Conservation (phyloP, 192 early-diverging fungal species). For the Coemansia sp. region DNA sequence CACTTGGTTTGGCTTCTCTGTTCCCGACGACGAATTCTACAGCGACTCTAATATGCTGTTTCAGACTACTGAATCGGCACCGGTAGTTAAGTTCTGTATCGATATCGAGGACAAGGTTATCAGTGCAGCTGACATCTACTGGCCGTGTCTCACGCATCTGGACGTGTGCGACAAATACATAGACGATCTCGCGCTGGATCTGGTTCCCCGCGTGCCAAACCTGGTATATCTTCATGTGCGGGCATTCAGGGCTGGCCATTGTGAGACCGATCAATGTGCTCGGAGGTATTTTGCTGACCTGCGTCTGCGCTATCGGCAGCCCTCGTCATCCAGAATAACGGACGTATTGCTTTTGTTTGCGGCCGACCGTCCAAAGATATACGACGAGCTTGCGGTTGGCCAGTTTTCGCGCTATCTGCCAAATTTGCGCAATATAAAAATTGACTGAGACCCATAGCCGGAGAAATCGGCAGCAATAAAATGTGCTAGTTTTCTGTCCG, state of each 20-base stretch:
- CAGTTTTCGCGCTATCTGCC: not conserved
- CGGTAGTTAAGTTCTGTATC: not conserved
- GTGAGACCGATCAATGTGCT: not conserved
- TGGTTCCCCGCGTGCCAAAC: not conserved
- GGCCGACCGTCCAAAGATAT: not conserved
- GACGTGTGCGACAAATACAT: not conserved
- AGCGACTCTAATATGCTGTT: not conserved
- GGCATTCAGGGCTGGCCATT: not conserved
- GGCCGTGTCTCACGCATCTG: not conserved
- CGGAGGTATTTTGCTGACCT: not conserved
- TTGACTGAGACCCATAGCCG: not conserved
- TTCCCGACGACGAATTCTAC: not conserved
- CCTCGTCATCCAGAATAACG: not conserved
- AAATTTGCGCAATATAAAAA: not conserved
- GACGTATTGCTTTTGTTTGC: not conserved
- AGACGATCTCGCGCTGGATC: not conserved
- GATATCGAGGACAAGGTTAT: not conserved
- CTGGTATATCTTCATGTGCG: not conserved
- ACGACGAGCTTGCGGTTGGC: not conserved
- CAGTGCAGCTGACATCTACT: not conserved
- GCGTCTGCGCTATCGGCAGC: not conserved
- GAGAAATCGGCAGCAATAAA: not conserved
- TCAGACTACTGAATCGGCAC: not conserved
- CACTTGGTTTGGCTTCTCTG: conserved; percentile 2
- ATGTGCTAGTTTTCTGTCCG: not conserved